Base-by-base conservation (phyloP, 768 basidiomycete genomes). In the Russula sp. region DNA sequence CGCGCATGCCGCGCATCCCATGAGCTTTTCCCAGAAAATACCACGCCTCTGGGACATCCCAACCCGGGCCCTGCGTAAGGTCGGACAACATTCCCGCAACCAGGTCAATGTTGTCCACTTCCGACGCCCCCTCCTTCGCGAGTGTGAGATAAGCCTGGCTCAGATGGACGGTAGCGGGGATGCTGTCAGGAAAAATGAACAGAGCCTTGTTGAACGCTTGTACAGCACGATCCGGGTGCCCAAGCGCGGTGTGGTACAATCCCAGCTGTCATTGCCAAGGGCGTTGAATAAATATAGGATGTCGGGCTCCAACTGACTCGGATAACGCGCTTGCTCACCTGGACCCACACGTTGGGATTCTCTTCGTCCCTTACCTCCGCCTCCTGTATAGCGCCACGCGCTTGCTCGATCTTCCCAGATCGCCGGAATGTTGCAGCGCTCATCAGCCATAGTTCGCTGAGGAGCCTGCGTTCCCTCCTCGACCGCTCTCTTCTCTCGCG, bases 21-120 rank as follows among this genome's bases (percentile, higher is more conserved):
- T 88, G 88, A 25, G 87, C 87, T 68, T 86, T 91, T 7, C 86
- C 90, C 14, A 98, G 79, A 71, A 85, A 90, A 72, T 88, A 96
- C 96, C 96, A 99, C 29, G 90, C 95, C 71, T 98, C 96, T 0
- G 94, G 83, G 2, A 89, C 81, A 71, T 97, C 88, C 93, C 94
- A 98, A 11, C 88, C 96, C 0, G 77, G 75, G 0, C 88, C 90
- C 43, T 84, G 82, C 0, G 93, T 90, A 51, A 93, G 70, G 65
- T 89, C 83, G 1, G 81, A 81, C 32, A 98, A 78, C 68, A 95
- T 75, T 2, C 88, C 87, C 5, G 90, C 92, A 0, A 91, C 91
- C 42, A 97, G 77, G 69, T 96, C 92, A 8, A 88, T 78, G 68
- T 86, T 81, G 65, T 75, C 78, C 48, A 69, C 68, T 7, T 72